Evolutionary conservation across 768 basidiomycete species (phyloP), one percentile per base, ranked within the genome.

Genomic region (Mycena indigotica): DNA sequence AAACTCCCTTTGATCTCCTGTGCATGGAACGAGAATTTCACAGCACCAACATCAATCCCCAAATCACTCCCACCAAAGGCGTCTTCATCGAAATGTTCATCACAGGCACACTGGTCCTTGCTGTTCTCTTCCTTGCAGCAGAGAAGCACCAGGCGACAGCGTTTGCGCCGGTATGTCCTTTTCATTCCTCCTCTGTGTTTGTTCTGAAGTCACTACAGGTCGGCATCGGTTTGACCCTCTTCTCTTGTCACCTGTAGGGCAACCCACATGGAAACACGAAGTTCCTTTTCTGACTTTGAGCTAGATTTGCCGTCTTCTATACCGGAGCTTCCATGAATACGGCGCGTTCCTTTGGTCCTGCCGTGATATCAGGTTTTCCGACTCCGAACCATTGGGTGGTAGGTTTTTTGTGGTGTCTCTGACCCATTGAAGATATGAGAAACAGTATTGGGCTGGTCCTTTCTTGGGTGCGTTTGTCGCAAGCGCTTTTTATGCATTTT

Each of bases 51-150:
- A 73, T 84, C 29, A 73, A 74, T 8, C 65, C 70, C 19, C 79
- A 77, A 3, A 69, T 82, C 57, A 87, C 79, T 69, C 58, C 69
- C 3, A 77, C 83, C 0, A 84, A 88, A 67, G 85, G 76, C 12
- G 78, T 87, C 17, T 88, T 88, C 68, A 86, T 88, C 58, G 87
- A 89, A 67, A 84, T 87, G 80, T 88, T 88, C 69, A 80, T 83
- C 62, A 88, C 86, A 15, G 75, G 81, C 13, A 75, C 77, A 16
- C 75, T 88, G 38, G 80, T 84, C 40, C 69, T 87, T 15, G 75
- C 87, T 5, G 84, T 88, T n/a, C 79, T 88, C 59, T 88, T 89
- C 85, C 69, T 89, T 24, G 87, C 88, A 3, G 84, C 83, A 16
- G 88, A 88, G 70, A 88, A 88, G 70, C 87, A 87, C 62, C 72